Conservation (phyloP, 192 early-diverging fungal species). For the Coemansia sp. region DNA sequence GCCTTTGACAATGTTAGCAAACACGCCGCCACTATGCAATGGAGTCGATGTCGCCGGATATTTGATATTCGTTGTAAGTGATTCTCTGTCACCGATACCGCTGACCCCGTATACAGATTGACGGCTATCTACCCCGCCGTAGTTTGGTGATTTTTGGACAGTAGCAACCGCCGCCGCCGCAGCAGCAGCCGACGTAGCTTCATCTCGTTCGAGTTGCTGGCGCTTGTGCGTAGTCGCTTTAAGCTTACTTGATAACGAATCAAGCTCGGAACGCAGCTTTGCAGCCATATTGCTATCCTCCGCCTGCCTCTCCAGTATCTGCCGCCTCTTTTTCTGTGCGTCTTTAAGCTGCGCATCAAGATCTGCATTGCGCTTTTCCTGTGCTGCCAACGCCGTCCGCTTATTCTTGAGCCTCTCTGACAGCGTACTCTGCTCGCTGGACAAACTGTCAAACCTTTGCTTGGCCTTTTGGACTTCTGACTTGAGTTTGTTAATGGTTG, state of each 20-base stretch:
- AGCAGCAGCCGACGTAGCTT: neutral
- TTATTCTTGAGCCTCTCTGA: slow-evolving; percentile 14
- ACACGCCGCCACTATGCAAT: neutral
- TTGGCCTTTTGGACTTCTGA: slow-evolving; percentile 23
- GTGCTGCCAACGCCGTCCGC: slow-evolving; percentile 14
- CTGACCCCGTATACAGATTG: slow-evolving; percentile 1
- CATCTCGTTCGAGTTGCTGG: slow-evolving; percentile 9
- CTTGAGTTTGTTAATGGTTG: slow-evolving; percentile 21
- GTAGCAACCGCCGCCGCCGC: no score
- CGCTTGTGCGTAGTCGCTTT: slow-evolving; percentile 10
- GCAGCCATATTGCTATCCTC: slow-evolving; percentile 17
- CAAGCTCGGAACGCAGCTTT: slow-evolving; percentile 6
- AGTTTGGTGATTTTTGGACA: no score
- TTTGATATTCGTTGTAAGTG: neutral
- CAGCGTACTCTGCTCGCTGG: slow-evolving; percentile 16
- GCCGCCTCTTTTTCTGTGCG: slow-evolving; percentile 8
- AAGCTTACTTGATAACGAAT: slow-evolving; percentile 7
- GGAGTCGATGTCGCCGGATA: slow-evolving; percentile 3
- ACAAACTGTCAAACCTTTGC: slow-evolving; percentile 10
- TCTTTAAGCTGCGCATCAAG: slow-evolving; percentile 24
- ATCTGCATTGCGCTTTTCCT: slow-evolving; percentile 26
- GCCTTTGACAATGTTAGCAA: neutral
- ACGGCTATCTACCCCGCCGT: neutral
- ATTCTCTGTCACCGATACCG: neutral
- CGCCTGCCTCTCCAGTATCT: slow-evolving; percentile 14